Evolutionary conservation across 345 rosid genomes (phyloP).

Genomic region (Zanthoxylum bungeanum): DNA sequence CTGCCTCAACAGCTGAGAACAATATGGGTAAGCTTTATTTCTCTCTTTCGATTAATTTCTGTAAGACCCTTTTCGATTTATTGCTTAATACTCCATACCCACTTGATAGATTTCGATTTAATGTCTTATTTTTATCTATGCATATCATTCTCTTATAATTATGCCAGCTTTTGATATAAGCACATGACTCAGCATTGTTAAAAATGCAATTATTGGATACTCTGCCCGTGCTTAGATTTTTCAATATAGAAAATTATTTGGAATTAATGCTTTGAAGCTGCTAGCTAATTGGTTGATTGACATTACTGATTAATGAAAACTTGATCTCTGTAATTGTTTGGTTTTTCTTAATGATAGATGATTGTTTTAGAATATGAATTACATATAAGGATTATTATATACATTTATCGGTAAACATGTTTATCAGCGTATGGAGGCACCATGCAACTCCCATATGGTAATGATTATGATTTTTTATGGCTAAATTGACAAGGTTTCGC

Average conservation of each 20-base stretch:
- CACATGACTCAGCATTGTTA: background rate
- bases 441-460: background rate
- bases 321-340: background rate
- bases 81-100: background rate
- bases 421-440: background rate
- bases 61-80: background rate
- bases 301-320: too few species aligned
- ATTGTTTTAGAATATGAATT: background rate
- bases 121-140: background rate
- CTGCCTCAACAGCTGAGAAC: slow-evolving; percentile 11
- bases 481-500: too few species aligned
- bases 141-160: background rate
- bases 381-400: background rate
- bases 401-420: background rate
- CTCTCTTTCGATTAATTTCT: background rate
- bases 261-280: background rate
- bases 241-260: too few species aligned
- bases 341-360: background rate
- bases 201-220: background rate
- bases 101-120: background rate
- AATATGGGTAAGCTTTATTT: slow-evolving; percentile 36
- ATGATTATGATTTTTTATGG: background rate
- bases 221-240: background rate
- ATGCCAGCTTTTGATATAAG: background rate
- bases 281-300: background rate